Conservation (phyloP, 306 rosid genomes). For the Dicorynia guianensis region DNA sequence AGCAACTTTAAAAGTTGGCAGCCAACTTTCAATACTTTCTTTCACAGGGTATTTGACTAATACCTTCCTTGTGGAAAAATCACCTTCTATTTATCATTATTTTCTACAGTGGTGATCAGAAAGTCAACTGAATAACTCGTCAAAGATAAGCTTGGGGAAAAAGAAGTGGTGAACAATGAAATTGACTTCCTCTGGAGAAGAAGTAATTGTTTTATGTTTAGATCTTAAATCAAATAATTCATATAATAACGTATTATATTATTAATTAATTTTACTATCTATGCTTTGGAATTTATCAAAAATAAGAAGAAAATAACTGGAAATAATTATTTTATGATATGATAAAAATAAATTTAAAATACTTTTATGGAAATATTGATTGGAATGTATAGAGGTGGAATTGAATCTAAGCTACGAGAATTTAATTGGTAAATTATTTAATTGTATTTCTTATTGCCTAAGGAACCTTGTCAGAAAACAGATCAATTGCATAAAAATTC, state of each 20-base stretch:
- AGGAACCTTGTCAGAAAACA: constrained; percentile 11
- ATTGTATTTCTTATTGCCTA: constrained; percentile 1
- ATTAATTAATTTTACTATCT: background rate
- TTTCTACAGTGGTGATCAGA: too few species aligned
- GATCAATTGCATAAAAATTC: constrained; percentile 1
- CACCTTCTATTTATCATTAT: too few species aligned
- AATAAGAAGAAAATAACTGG: too few species aligned
- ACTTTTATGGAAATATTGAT: too few species aligned
- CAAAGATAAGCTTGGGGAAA: background rate
- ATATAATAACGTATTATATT: background rate
- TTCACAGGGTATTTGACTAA: too few species aligned
- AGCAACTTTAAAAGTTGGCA: background rate
- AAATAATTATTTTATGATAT: too few species aligned
- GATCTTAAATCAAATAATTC: background rate
- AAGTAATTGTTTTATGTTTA: constrained; percentile 5
- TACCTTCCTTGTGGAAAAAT: too few species aligned
- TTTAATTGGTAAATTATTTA: background rate
- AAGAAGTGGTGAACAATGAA: background rate
- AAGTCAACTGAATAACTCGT: background rate
- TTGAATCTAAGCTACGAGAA: too few species aligned
- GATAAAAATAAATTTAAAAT: too few species aligned
- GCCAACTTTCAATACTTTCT: background rate
- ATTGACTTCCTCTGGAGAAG: constrained; percentile 9
- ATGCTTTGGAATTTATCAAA: background rate
- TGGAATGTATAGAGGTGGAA: too few species aligned